phyloP scores from a whole-genome alignment of 192 early-diverging fungal genomes.

The Linnemannia schmuckeri region DNA sequence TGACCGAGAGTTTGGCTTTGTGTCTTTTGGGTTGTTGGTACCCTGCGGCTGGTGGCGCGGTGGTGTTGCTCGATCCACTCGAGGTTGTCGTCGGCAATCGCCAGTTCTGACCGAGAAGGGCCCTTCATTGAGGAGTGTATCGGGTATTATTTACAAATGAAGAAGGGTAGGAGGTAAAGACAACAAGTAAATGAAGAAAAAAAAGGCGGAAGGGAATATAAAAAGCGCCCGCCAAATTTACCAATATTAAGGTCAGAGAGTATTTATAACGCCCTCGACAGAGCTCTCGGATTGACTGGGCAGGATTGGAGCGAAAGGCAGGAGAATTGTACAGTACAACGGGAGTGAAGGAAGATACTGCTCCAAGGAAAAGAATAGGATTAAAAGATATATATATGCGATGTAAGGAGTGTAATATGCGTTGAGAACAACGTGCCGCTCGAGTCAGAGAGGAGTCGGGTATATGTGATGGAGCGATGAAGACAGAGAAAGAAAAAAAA shows the following conservation, averaged over 20 bases:
- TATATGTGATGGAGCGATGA: background rate
- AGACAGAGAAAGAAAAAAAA: background rate
- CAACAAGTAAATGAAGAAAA: background rate
- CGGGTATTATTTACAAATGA: background rate
- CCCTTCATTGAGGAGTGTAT: constrained; percentile 26
- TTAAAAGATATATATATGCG: background rate
- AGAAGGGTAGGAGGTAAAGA: constrained; percentile 1
- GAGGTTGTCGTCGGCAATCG: constrained; percentile 24
- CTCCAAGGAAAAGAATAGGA: background rate
- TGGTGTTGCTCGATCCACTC: constrained; percentile 52
- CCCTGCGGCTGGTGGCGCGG: constrained; percentile 15
- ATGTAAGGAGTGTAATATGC: background rate
- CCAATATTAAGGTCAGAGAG: background rate
- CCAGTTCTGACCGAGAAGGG: constrained; percentile 13
- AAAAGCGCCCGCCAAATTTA: constrained; percentile 10
- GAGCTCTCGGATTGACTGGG: background rate
- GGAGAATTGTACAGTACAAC: background rate
- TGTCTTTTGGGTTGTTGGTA: background rate
- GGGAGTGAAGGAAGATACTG: background rate
- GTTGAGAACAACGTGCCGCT: background rate
- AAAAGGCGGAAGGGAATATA: constrained; percentile 8
- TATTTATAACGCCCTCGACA: background rate
- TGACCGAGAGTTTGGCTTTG: background rate
- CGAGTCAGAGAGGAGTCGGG: background rate
- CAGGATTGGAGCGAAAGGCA: background rate